Base-by-base conservation (phyloP, 2,329 filamentous ascomycete species). In the Neopestalotiopsis clavispora region DNA sequence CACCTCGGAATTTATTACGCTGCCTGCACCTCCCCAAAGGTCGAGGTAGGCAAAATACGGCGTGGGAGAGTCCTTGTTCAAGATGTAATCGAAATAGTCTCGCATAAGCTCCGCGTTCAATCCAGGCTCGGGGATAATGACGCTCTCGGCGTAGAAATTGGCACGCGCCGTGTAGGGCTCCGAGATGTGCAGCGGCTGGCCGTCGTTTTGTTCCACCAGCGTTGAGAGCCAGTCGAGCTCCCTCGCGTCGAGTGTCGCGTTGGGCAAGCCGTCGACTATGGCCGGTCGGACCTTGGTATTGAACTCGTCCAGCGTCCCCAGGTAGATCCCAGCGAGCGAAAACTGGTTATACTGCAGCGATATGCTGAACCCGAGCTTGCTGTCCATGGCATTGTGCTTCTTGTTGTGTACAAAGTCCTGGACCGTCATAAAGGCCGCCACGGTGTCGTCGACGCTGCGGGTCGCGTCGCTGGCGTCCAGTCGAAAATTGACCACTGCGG, bases 101-200 rank as follows among this genome's bases (percentile, higher is more conserved):
- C 57, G 59, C 17, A 78, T 9, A 2, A 71, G 69, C 17, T 72
- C 67, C 3, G 64, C 34, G 4, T 70, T 70, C 17, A 78, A 67
- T 17, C 74, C 76, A 2, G 75, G 75, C 34, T 73, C 72, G 1
- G 76, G 73, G 3, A 78, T 69, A 4, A 74, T 75, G 23, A 79
- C 73, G 62, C 77, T 78, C 72, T 81, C 81, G 63, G 80, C 76
- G 66, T 78, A 80, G 72, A 81, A 81, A 34, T 74, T 75, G 42
- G 70, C 68, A 17, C 71, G 76, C 32, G 71, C 71, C 4, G 49
- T 32, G 62, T 74, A 70, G 3, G 69, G 56, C 6, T 23, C 38
- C 17, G 68, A 32, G 20, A 71, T 68, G 0, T 65, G 40, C 13
- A 78, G 70, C 2, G 67, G 56, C 5, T 74, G 72, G 20, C 58